Base-by-base conservation (phyloP, 1,139 yeast species). In the Debaryomycetaceae sp. region DNA sequence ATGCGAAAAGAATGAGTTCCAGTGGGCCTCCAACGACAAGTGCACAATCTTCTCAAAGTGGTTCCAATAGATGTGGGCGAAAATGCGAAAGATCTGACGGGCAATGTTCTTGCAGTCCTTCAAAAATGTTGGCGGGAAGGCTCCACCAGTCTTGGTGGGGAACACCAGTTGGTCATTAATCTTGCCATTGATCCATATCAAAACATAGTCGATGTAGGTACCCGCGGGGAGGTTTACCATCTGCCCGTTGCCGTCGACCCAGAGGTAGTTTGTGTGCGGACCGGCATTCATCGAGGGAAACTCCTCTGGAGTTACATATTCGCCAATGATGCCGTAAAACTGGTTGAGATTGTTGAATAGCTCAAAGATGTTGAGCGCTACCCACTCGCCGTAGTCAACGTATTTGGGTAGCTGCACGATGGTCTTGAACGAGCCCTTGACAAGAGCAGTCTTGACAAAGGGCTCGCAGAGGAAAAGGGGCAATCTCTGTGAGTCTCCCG, bases 1-100 rank as follows among this genome's bases (percentile, higher is more conserved):
- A 55, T 93, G 98, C n/a, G 96, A 93, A 58, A 91, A 93, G 49
- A 89, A 86, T 4, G 97, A 88, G 57, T 93, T 91, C 95, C 96
- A 91, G 54, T 93, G 98, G 2, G 98, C 96, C 54, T 91, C 98
- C 38, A 91, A 58, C 3, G 95, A 81, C 40, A 93, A 62, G 55
- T 91, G 97, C 18, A 91, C 78, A 25, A 91, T 75, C 49, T 82
- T 85, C 44, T 91, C 98, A 56, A 88, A 91, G 56, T 91, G 98
- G 52, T 88, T 86, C 57, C 86, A 85, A 54, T 89, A 91, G 22
- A 91, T 80, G 53, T 89, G 96, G 8, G 98, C 98, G 62, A 91
- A 89, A n/a, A 91, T 83, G 42, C 97, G 71, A 51, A 91, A 88
- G 89, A 91, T 83, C 52, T 93, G 98, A 40, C 89, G 69, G 48